Evolutionary conservation across 257 asterid species (phyloP).

Genomic region (Nicotiana paniculata): DNA sequence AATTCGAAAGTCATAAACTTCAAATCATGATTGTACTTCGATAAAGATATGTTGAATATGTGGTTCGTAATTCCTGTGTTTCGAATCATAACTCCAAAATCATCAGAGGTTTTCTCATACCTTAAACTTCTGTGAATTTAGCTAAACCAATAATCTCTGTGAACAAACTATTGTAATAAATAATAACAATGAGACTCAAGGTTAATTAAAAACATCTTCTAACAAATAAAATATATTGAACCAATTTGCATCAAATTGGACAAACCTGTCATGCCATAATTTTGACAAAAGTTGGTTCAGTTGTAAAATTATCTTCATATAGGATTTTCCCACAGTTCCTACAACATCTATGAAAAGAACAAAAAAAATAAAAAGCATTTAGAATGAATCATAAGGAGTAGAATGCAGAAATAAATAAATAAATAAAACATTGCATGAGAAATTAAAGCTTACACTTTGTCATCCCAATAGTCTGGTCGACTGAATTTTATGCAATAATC

Average conservation of each 20-base stretch:
- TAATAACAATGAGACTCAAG: neutral
- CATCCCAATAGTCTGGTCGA: neutral
- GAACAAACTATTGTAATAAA: neutral
- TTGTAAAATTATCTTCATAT: neutral
- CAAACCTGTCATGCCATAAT: neutral
- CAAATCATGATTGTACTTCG: fast-evolving
- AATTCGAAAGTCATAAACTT: too few species aligned
- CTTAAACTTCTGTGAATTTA: neutral
- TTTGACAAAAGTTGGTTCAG: neutral
- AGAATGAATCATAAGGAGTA: neutral
- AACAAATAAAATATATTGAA: neutral
- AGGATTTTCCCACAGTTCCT: neutral
- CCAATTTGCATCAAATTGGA: neutral
- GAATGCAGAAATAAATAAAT: neutral
- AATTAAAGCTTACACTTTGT: neutral
- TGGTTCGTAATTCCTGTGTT: neutral
- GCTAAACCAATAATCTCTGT: too few species aligned
- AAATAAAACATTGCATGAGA: neutral
- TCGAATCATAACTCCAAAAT: neutral
- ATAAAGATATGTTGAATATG: too few species aligned
- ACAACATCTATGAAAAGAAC: neutral
- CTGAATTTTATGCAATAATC: neutral
- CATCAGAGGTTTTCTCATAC: neutral
- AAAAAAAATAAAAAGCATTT: neutral
- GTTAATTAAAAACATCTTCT: neutral